Evolutionary conservation across 129 eudicot species (phyloP).

Genomic region (Saussurea involucrata): DNA sequence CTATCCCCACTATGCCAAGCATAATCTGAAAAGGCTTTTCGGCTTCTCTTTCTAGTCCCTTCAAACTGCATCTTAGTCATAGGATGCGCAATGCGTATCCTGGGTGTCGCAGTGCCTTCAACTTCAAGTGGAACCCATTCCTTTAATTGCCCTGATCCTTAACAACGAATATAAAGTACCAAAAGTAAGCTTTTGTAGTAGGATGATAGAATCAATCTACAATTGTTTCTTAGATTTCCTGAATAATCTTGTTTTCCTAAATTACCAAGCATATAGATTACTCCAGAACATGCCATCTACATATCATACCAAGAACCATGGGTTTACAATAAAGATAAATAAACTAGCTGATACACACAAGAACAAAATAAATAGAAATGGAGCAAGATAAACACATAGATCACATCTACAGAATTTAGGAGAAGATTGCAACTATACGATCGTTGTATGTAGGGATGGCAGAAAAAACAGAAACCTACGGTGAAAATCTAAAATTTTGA

Average conservation of each 20-base stretch:
- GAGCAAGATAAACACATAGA: too few species aligned
- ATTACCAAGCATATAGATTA: background rate
- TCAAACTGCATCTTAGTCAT: slow-evolving; percentile 50
- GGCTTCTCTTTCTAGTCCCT: slow-evolving; percentile 74
- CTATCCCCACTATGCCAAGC: slow-evolving; percentile 77
- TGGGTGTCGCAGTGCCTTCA: slow-evolving; percentile 53
- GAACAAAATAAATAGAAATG: too few species aligned
- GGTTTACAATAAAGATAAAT: background rate
- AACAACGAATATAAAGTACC: slow-evolving; percentile 9
- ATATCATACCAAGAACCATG: background rate
- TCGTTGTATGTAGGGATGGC: too few species aligned
- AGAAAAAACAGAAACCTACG: too few species aligned
- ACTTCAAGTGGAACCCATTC: slow-evolving; percentile 77
- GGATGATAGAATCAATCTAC: background rate
- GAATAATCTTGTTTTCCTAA: background rate
- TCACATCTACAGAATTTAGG: too few species aligned
- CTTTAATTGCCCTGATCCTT: slow-evolving; percentile 49
- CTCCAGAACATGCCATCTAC: slow-evolving; percentile 4
- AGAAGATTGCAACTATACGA: background rate
- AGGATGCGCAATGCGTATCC: slow-evolving; percentile 68
- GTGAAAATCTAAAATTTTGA: too few species aligned
- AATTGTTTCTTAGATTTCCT: background rate
- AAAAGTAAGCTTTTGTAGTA: background rate
- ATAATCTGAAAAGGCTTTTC: slow-evolving; percentile 61
- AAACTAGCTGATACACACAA: too few species aligned